Evolutionary conservation across 2,329 filamentous ascomycete species (phyloP).

Genomic region (Exophiala mesophila): DNA sequence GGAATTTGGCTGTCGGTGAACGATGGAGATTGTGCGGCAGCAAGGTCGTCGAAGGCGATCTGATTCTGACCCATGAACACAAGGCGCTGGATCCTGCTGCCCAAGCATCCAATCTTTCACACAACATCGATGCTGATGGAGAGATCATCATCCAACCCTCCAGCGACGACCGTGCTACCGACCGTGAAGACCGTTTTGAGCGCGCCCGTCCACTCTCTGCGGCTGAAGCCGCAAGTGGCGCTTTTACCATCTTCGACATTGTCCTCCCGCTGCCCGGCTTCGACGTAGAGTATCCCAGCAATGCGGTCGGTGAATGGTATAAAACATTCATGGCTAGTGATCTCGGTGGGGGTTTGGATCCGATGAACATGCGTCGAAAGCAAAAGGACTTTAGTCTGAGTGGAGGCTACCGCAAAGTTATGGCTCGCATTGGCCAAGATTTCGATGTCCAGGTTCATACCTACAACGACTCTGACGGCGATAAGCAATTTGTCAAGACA

Average conservation of each 20-base stretch:
- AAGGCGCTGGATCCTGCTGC: conserved; percentile 39
- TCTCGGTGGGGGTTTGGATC: conserved; percentile 72
- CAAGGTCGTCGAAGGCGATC: conserved; percentile 75
- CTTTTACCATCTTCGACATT: conserved; percentile 77
- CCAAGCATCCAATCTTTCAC: conserved; percentile 14
- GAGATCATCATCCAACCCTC: conserved; percentile 62
- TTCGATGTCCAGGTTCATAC: conserved; percentile 64
- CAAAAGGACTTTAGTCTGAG: conserved; percentile 85
- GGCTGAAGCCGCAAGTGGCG: conserved; percentile 71
- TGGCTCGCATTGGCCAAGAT: conserved; percentile 62
- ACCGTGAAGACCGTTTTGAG: conserved; percentile 53
- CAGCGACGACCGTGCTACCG: conserved; percentile 51
- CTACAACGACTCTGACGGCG: conserved; percentile 56
- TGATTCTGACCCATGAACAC: conserved; percentile 65
- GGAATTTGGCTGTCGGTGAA: conserved; percentile 79
- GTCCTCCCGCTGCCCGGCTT: conserved; percentile 91
- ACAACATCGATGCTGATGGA: conserved; percentile 53
- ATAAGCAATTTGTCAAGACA: conserved; percentile 83
- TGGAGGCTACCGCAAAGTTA: conserved; percentile 80
- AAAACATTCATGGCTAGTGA: conserved; percentile 76
- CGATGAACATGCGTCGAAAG: conserved; percentile 76
- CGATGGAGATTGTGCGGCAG: conserved; percentile 72
- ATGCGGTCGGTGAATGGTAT: conserved; percentile 81
- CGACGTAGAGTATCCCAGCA: conserved; percentile 79
- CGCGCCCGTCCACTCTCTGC: conserved; percentile 69